Conservation (phyloP, 129 eudicot species). For the Solidago caesia region DNA sequence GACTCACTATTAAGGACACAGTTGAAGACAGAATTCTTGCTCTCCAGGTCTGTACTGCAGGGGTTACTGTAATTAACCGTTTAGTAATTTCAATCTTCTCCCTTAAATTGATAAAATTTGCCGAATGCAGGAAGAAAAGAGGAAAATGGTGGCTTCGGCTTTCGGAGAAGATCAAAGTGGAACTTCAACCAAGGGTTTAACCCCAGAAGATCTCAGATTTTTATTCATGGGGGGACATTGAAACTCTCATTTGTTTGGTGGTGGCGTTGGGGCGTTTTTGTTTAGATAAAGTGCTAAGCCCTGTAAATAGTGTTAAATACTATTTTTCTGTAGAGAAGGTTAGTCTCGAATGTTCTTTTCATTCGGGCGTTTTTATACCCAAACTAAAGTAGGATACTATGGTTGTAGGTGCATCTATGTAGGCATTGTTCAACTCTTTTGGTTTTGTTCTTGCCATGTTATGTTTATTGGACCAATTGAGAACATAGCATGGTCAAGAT, state of each 20-base stretch:
- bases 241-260: slow-evolving; percentile 10
- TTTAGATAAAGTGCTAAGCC: slow-evolving; percentile 33
- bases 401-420: not conserved
- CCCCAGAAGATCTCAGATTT: slow-evolving; percentile 69
- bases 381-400: slow-evolving; percentile 12
- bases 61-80: slow-evolving; percentile 5
- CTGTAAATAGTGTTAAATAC: slow-evolving; percentile 32
- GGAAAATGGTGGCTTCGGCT: slow-evolving; percentile 95
- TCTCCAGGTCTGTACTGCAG: slow-evolving; percentile 58
- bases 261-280: slow-evolving; percentile 24
- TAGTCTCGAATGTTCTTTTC: slow-evolving; percentile 9
- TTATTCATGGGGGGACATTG: slow-evolving; percentile 48
- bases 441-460: not conserved
- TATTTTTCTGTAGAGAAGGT: slow-evolving; percentile 23
- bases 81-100: not conserved
- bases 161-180: slow-evolving; percentile 88
- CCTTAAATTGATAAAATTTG: not conserved
- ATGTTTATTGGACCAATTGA: not conserved
- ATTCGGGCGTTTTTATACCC: not conserved
- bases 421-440: not conserved
- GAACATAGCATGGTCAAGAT: not conserved
- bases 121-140: slow-evolving; percentile 74
- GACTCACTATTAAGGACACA: slow-evolving; percentile 71
- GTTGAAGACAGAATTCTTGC: slow-evolving; percentile 88
- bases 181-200: slow-evolving; percentile 52